Conservation (phyloP, 306 rosid species). For the Quercus rubra region DNA sequence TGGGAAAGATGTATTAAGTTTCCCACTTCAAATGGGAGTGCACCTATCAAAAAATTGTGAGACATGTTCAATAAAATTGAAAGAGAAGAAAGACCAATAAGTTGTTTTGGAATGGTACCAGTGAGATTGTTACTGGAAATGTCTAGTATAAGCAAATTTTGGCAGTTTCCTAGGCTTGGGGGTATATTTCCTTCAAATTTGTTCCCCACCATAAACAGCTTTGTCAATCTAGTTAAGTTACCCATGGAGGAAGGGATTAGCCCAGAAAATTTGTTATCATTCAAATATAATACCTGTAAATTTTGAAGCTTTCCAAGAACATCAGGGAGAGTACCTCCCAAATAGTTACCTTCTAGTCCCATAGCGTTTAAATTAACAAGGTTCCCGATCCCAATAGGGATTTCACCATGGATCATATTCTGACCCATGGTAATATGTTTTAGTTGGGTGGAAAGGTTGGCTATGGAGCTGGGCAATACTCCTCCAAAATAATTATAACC, state of each 20-base stretch:
- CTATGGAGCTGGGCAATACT: constrained; percentile 23
- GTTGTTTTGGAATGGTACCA: constrained; percentile 31
- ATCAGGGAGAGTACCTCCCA: constrained; percentile 25
- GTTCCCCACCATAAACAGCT: constrained; percentile 17
- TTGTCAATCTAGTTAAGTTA: constrained; percentile 25
- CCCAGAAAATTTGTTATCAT: constrained; percentile 25
- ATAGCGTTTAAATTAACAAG: neutral
- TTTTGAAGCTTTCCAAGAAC: constrained; percentile 28
- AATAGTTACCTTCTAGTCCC: neutral
- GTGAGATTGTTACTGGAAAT: constrained; percentile 29
- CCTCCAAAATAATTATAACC: constrained; percentile 28
- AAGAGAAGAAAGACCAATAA: constrained; percentile 31
- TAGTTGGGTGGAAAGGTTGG: constrained; percentile 29
- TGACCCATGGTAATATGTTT: neutral
- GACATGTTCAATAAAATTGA: constrained; percentile 26
- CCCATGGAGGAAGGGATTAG: constrained; percentile 37
- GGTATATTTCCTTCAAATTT: constrained; percentile 38
- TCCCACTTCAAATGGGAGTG: constrained; percentile 33
- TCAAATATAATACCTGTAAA: constrained; percentile 10
- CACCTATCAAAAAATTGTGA: constrained; percentile 25
- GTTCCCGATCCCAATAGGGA: constrained; percentile 32
- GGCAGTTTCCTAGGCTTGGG: constrained; percentile 29
- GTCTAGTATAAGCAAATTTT: neutral
- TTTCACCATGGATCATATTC: constrained; percentile 21
- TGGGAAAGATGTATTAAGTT: constrained; percentile 10